Evolutionary conservation across 495 filamentous ascomycete genomes (phyloP), one percentile per base, ranked within the genome.

Genomic region (Aspergillus coremiiformis): DNA sequence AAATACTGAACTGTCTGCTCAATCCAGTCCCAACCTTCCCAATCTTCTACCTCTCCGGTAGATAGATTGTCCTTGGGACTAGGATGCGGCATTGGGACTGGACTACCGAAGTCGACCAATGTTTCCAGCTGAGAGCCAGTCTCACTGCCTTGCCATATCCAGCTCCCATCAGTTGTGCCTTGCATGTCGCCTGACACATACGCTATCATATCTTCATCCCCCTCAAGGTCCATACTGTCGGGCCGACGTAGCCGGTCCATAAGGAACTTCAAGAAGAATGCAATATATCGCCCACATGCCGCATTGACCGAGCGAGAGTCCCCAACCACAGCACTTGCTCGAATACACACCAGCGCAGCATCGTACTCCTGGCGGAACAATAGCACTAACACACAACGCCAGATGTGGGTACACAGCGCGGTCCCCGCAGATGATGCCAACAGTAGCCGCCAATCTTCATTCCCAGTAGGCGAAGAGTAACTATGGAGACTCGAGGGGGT

Each of bases 101-200:
- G 53, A 8, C 54, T 49, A 5, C 53, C 53, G 6, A 46, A 50
- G 17, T 53, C 43, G n/a, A 64, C 54, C 41, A 68, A 49, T 5
- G 56, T 56, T 12, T 68, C 71, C 0, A 74, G 57, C 23, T 73
- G 64, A 6, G 64, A 64, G 11, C 73, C 69, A 0, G 68, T 72
- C 58, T 82, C 89, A 52, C 77, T 79, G 22, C 81, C 88, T 37
- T 82, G 72, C 93, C 93, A 98, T 14, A 92, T 79, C 92, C 92
- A 97, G 23, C 82, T 81, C 21, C 81, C 84, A 20, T 93, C 87
- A 5, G 74, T 73, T 35, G 78, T 79, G n/a, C 86, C 88, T 66
- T 97, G 93, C 67, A 96, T 79, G 66, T 98, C 93, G 0, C 85
- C 89, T 20, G 87, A 92, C 1, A 87, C 84, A 63, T 96, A 95